These are phyloP conservation scores for Suhomyces bokatorum DNA, from an alignment of 1,139 yeast species.

Conservation along the genomic window DNA sequence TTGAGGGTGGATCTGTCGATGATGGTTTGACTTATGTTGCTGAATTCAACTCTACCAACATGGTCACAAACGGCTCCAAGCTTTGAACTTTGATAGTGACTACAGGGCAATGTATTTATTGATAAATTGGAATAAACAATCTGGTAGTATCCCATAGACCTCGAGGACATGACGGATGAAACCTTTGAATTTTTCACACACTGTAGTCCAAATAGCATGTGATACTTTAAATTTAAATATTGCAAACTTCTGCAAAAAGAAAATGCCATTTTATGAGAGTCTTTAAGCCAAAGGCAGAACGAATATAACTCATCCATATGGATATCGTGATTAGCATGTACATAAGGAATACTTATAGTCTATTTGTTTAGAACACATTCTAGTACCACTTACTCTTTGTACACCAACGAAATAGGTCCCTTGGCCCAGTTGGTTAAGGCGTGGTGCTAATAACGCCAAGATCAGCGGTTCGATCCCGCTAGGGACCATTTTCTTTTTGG, in stretches of 20 bases:
- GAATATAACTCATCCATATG: no score
- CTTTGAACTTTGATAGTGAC: neutral
- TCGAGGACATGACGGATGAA: neutral
- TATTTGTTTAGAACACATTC: no score
- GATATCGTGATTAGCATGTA: no score
- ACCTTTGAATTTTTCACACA: neutral
- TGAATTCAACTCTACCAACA: slow-evolving; percentile 48
- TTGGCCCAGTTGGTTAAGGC: slow-evolving; percentile 42
- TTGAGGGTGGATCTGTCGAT: slow-evolving; percentile 45
- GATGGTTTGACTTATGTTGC: slow-evolving; percentile 58
- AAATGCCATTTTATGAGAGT: no score
- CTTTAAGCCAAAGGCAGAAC: no score
- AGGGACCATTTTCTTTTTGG: slow-evolving; percentile 15
- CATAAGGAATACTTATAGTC: no score
- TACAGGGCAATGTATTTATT: neutral
- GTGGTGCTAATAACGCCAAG: slow-evolving; percentile 43
- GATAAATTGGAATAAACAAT: neutral
- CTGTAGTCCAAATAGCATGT: neutral
- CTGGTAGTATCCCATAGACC: neutral
- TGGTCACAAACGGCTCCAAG: slow-evolving; percentile 27
- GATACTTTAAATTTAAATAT: neutral
- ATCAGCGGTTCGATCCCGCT: slow-evolving; percentile 42
- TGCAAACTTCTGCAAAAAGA: neutral
- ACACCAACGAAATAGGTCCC: slow-evolving; percentile 22
- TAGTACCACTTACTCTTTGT: no score